Evolutionary conservation across 768 basidiomycete genomes (phyloP), one percentile per base, ranked within the genome.

Genomic region (Suillus alpinus): DNA sequence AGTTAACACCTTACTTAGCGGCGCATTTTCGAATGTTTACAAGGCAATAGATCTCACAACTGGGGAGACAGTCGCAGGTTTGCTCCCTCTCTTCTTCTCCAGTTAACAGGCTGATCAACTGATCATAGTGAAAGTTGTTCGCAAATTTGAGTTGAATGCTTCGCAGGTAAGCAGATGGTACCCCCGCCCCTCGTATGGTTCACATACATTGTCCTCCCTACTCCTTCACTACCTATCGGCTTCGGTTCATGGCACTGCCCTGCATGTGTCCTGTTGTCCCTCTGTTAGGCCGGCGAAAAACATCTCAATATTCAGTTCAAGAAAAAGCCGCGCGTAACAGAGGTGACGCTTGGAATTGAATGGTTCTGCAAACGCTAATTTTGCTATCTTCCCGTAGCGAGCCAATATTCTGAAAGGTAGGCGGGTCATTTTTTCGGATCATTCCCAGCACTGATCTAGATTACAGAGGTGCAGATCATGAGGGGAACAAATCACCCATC

Each of bases 21-120:
- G 96, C 62, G 96, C 96, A 46, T 99, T 99, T 73, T 98, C 95
- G n/a, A 94, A 97, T 71, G 96, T 99, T 9, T 99, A 96, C 82
- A 92, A 92, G 72, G 96, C 94, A 14, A 67, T 89, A 58, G 91
- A 98, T 71, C 80, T 85, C 52, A 77, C 80, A 40, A 88, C 87
- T 12, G 87, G 87, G 44, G 82, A 87, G 68, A 89, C 87, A 73
- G 89, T 95, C 47, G 95, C 95, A 65, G 89, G 95, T 89, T 72
- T 66, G 83, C 81, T 26, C 58, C 59, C 64, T 36, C 20, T 6
- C 47, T 44, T 37, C 37, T 49, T 37, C 41, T 39, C 6, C 9
- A 9, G 23, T 2, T 37, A 34, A 58, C 63, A 47, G n/a, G 58
- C 32, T 61, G 36, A 68, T 63, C 20, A 52, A 52, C 66, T 62